Percentiles rank a stretch among this genome's conserved stretches.
Evolutionary conservation across 1,284 basidiomycete genomes (phyloP).

Genomic region (Cutaneotrichosporon mucoides): DNA sequence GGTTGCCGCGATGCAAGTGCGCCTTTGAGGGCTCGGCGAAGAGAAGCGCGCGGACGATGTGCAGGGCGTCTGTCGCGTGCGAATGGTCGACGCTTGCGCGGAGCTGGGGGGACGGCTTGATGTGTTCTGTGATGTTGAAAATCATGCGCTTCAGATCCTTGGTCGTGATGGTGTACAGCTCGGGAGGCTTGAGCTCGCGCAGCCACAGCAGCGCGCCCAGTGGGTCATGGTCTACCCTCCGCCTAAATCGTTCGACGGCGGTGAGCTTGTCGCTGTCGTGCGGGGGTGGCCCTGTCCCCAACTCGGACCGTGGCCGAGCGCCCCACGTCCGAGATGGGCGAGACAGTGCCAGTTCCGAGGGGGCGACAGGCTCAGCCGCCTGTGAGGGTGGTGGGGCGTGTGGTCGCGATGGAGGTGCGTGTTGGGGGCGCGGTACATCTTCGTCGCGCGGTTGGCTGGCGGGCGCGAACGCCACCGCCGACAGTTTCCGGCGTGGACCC

Average conservation of each 20-base stretch:
- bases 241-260: conserved; percentile 12
- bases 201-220: conserved; percentile 13
- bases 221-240: conserved; percentile 7
- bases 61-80: neutral
- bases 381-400: neutral
- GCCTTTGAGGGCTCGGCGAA: conserved; percentile 7
- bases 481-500: neutral
- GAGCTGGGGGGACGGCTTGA: neutral
- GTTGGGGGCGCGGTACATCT: neutral
- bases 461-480: neutral
- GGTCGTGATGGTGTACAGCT: conserved; percentile 3
- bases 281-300: neutral
- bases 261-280: conserved; percentile 6
- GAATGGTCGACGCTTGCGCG: neutral
- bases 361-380: neutral
- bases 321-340: neutral
- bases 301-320: neutral
- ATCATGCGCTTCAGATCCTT: conserved; percentile 14
- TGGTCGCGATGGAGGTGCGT: neutral
- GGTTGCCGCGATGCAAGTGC: neutral
- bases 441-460: neutral
- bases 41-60: conserved; percentile 6
- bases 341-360: neutral
- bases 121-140: conserved; percentile 4
- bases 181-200: neutral